Evolutionary conservation across 108 stramenopile species (phyloP).

Genomic region (Skeletonema marinoi): DNA sequence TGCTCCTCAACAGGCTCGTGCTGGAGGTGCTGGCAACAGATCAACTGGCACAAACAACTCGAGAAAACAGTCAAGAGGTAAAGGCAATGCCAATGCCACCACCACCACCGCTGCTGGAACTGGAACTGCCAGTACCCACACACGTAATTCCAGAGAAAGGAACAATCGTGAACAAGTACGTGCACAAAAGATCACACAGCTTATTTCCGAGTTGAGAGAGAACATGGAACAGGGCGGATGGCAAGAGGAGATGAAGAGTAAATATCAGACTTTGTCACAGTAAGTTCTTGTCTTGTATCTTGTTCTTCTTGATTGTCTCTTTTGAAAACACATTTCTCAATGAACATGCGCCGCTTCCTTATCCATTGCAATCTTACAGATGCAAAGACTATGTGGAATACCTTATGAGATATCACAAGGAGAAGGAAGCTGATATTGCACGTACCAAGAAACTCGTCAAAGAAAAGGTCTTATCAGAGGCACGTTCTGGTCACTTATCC

Average conservation of each 20-base stretch:
- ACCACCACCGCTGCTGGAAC: constrained; percentile 23
- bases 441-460: constrained; percentile 60
- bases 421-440: constrained; percentile 65
- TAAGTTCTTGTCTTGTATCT: constrained; percentile 41
- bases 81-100: neutral
- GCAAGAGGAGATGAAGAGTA: constrained; percentile 81
- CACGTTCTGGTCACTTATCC: constrained; percentile 53
- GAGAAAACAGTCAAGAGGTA: neutral
- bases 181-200: constrained; percentile 77
- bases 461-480: constrained; percentile 62
- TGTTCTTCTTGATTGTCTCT: neutral
- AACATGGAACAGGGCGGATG: constrained; percentile 81
- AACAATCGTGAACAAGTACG: constrained; percentile 80
- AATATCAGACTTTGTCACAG: constrained; percentile 83
- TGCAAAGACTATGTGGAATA: constrained; percentile 78
- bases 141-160: constrained; percentile 30
- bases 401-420: constrained; percentile 59
- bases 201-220: constrained; percentile 70
- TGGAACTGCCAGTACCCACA: constrained; percentile 38
- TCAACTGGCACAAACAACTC: neutral
- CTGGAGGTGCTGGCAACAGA: constrained; percentile 10
- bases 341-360: neutral
- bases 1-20: constrained; percentile 4
- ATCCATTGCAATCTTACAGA: constrained; percentile 30
- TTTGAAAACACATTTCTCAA: neutral